Evolutionary conservation across 1,139 yeast species (phyloP), one percentile per base, ranked within the genome.

Genomic region (Wickerhamomyces sp.): DNA sequence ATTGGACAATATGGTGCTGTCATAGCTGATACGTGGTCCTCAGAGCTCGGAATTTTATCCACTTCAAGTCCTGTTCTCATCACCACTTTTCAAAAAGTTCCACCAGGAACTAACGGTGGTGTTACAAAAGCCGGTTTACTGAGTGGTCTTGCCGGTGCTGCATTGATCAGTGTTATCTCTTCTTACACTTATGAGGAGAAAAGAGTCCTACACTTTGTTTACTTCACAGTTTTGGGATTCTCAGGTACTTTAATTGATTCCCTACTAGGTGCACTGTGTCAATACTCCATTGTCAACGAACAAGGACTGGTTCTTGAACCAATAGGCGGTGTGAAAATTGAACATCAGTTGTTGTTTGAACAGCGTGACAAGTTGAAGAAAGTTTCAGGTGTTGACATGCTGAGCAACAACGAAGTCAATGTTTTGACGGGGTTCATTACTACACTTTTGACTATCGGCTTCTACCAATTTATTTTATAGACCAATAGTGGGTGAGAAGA

Each of bases 101-200:
- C 75, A 2, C 61, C 59, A 19, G 75, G 75, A 13, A 69, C 75
- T 14, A 70, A 70, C 44, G 75, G 75, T 8, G 75, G 72, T 11
- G 61, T 70, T 1, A 58, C 73, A 2, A 45, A 38, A 3, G 44
- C 58, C 7, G 76, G 75, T 0, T 40, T 69, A 15, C 30, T 50
- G 3, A 66, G 66, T 5, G 74, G 70, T 0, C 28, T 53, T 0
- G 46, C 46, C 9, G 75, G 73, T 0, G 64, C 72, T 2, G 47
- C 55, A 4, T 40, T 59, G 12, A 59, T 70, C 23, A 63, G 67
- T 23, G 21, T 51, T 0, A 34, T 68, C 6, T 38, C 64, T 5
- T 38, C 55, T 5, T 34, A 46, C 6, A 45, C 49, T 5, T 42
- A 38, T 17, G 27, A 33, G 13, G 28, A 40, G 3, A 18, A 44